Base-by-base conservation (phyloP, 116 monocot species). In the Cymodocea nodosa region DNA sequence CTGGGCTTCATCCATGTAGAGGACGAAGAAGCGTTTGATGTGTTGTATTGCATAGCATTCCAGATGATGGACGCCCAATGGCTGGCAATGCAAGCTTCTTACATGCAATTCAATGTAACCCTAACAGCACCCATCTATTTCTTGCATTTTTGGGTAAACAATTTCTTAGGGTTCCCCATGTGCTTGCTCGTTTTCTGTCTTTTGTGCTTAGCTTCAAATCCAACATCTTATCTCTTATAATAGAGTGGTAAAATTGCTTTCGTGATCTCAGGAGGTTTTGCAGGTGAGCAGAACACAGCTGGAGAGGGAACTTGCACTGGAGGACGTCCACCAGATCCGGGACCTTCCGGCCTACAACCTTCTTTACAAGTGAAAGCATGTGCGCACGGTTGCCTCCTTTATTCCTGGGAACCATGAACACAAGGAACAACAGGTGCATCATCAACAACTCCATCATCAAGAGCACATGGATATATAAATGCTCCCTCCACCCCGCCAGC, bases 61-160 rank as follows among this genome's bases (percentile, higher is more conserved):
- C 81, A 90, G 67, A 87, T 90, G 87, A 76, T 95, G 85, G 95
- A 90, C 76, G 84, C 87, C 12, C 90, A 87, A 59, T 90, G 95
- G 95, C 83, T 95, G 14, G 95, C 90, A 1, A 85, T 85, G 81
- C 56, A 73, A 15, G 95, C 95, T 69, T 85, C 90, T 24, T 95
- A 95, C 61, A 74, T 95, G 81, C 83, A 95, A 48, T 95, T 95
- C 65, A 95, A 87, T 51, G 95, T 92, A 75, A 24, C 30, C 30
- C 30, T 30, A 30, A 30, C 30, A 30, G 2, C 30, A 30, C 30
- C 30, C 30, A 30, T 30, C 30, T 30, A 3, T 30, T 30, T 30
- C 30, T 30, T 30, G 3, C 30, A 30, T 30, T 30, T 30, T 30
- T 30, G 30, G 30, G 30, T 30, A 3, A 30, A 1, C 30, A 30